Evolutionary conservation across 768 basidiomycete genomes (phyloP).

Genomic region (Leucosporidium creatinivorum): DNA sequence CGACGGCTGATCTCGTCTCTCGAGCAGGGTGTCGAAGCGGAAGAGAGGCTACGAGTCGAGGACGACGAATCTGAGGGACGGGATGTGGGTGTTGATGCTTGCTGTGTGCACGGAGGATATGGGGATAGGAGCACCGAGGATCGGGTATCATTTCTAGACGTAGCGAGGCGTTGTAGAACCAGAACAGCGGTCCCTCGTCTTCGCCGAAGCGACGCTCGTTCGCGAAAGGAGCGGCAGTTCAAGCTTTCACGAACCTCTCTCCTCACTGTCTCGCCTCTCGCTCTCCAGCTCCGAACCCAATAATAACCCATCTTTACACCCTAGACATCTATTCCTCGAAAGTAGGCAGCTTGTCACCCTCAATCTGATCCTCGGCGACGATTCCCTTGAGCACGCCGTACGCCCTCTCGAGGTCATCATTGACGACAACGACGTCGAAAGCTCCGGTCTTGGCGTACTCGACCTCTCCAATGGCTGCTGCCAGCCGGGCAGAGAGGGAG

Average conservation of each 20-base stretch:
- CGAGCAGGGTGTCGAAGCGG: no score
- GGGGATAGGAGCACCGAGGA: no score
- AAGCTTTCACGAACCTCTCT: neutral
- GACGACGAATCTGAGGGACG: no score
- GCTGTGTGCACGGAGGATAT: no score
- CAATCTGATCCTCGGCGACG: slow-evolving; percentile 60
- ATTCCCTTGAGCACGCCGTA: slow-evolving; percentile 68
- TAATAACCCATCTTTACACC: neutral
- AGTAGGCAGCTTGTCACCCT: slow-evolving; percentile 59
- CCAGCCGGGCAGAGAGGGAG: slow-evolving; percentile 64
- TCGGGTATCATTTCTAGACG: no score
- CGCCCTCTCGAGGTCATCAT: slow-evolving; percentile 78
- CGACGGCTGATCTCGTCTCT: no score
- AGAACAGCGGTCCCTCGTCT: no score
- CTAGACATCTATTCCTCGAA: slow-evolving; percentile 25
- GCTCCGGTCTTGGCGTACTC: slow-evolving; percentile 67
- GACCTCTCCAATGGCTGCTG: slow-evolving; percentile 70
- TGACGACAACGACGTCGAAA: slow-evolving; percentile 80
- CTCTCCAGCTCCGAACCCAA: neutral
- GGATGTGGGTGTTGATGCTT: no score
- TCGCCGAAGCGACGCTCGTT: no score
- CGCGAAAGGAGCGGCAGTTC: neutral
- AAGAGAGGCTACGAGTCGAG: no score
- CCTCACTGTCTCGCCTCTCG: no score
- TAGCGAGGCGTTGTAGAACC: no score